phyloP scores from a whole-genome alignment of 805 yeast species.

The Lipomyces starkeyi region DNA sequence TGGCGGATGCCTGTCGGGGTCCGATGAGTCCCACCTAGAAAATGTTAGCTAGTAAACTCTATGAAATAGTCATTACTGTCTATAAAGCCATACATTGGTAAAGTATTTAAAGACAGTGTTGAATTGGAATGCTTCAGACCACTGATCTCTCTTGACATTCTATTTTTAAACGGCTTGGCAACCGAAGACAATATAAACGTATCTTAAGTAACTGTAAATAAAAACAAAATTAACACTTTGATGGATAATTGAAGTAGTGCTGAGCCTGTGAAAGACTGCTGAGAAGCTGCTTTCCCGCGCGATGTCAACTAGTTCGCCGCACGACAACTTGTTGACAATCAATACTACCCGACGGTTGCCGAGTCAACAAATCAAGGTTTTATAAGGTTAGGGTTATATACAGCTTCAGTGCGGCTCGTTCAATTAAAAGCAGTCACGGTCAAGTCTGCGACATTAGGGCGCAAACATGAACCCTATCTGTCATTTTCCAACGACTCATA shows the following conservation, averaged over 20 bases:
- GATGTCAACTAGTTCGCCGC: not conserved
- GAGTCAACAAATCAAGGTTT: too few relatives aligned
- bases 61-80: not conserved
- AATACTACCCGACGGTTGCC: too few relatives aligned
- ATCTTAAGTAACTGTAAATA: not conserved
- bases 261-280: not conserved
- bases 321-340: not conserved
- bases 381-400: too few relatives aligned
- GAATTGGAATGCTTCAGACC: conserved; percentile 42
- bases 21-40: conserved; percentile 51
- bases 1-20: conserved; percentile 51
- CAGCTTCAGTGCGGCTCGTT: too few relatives aligned
- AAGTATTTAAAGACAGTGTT: conserved; percentile 35
- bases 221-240: too few relatives aligned
- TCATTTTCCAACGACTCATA: not conserved
- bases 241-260: not conserved
- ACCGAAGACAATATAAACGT: not conserved
- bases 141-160: conserved; percentile 12
- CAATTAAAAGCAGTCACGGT: too few relatives aligned
- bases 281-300: not conserved
- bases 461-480: not conserved
- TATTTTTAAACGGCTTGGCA: not conserved
- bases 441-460: not conserved
- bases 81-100: conserved; percentile 25
- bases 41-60: not conserved